Percentiles rank a stretch among this genome's conserved stretches.
Conservation (phyloP, 257 asterid species). For the Solanum habrochaites region DNA sequence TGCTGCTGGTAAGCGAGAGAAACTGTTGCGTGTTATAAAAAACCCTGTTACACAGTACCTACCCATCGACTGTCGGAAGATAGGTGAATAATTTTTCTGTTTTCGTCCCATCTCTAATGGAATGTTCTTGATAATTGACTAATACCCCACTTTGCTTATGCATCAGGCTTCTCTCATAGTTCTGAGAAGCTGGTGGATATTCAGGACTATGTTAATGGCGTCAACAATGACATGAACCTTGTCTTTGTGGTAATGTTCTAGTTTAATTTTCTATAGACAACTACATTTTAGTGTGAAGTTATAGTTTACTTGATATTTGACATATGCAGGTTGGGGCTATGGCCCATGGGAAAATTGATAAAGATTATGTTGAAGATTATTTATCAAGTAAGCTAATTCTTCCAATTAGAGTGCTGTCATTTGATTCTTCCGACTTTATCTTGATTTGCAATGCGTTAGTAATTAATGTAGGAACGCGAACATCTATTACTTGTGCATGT, state of each 20-base stretch:
- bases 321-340: constrained; percentile 78
- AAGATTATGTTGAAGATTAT: constrained; percentile 63
- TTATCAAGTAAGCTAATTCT: constrained; percentile 47
- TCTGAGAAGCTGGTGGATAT: constrained; percentile 70
- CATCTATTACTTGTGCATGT: not conserved
- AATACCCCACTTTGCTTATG: not conserved
- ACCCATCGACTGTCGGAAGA: constrained; percentile 64
- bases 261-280: not conserved
- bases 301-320: not conserved
- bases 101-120: not conserved
- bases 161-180: constrained; percentile 83
- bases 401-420: not conserved
- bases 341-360: constrained; percentile 86
- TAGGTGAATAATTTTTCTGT: constrained; percentile 33
- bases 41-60: constrained; percentile 77
- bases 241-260: constrained; percentile 75
- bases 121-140: not conserved
- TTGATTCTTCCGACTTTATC: not conserved
- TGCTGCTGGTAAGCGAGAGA: constrained; percentile 63
- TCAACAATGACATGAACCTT: constrained; percentile 40
- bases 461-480: not conserved
- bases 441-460: not conserved
- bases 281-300: not conserved
- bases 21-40: constrained; percentile 60
- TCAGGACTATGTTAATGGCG: constrained; percentile 51